phyloP scores from a whole-genome alignment of 352 stramenopile species.

The Plasmopara halstedii region DNA sequence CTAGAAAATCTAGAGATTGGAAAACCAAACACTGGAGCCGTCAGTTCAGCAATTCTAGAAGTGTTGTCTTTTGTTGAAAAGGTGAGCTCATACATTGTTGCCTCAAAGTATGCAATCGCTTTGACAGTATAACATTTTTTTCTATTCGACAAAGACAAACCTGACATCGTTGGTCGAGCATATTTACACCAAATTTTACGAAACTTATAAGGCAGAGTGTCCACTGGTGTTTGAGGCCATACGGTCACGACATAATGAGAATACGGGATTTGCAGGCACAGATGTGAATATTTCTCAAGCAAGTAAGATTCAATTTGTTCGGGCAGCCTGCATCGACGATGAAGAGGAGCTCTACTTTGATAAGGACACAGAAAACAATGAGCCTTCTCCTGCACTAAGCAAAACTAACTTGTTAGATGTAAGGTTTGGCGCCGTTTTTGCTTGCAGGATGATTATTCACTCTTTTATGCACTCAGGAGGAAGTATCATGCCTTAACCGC shows the following conservation, averaged over 20 bases:
- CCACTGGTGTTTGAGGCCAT: constrained; percentile 70
- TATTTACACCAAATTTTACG: constrained; percentile 76
- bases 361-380: constrained; percentile 46
- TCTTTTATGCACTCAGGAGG: constrained; percentile 23
- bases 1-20: constrained; percentile 44
- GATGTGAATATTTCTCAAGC: constrained; percentile 15
- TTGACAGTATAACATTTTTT: constrained; percentile 1
- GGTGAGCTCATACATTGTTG: constrained; percentile 13
- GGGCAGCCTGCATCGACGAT: constrained; percentile 46
- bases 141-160: constrained; percentile 35
- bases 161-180: constrained; percentile 64
- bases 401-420: constrained; percentile 49
- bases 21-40: constrained; percentile 45
- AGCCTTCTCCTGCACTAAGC: constrained; percentile 23
- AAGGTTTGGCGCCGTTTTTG: not conserved
- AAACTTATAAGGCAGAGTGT: constrained; percentile 59
- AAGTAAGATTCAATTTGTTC: constrained; percentile 47
- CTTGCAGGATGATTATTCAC: constrained; percentile 1
- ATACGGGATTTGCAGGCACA: constrained; percentile 21
- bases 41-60: constrained; percentile 71
- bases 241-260: constrained; percentile 45
- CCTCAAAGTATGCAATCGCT: not conserved
- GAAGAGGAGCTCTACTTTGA: constrained; percentile 79
- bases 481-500: constrained; percentile 35
- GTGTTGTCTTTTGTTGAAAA: constrained; percentile 71